Base-by-base conservation (phyloP, 2,329 filamentous ascomycete genomes). In the Fusarium siculi region DNA sequence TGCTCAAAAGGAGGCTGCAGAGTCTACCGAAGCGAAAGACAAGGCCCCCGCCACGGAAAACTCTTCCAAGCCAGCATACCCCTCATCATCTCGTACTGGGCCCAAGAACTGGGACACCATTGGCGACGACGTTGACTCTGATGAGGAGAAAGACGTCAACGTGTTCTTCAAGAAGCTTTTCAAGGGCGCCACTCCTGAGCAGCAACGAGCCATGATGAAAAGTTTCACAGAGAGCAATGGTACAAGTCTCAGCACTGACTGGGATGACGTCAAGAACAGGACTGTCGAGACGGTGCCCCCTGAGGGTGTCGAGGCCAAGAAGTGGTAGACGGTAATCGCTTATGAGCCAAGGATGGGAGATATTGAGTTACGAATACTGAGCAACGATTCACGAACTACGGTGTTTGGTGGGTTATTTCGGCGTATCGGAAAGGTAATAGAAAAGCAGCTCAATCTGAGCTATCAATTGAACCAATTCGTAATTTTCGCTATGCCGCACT, bases 201-300 rank as follows among this genome's bases (percentile, higher is more conserved):
- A 94, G 66, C 91, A 91, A 79, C 90, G 95, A 4, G 96, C 96
- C 14, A 99, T 99, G 96, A 94, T 97, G 90, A 99, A 99, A 89
- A 97, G 94, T 79, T 98, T 94, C 79, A 87, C 91, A 19, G 96
- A 99, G 86, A 98, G 95, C 82, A 96, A 97, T 76, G 96, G 96
- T 9, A 99, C 96, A 0, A 89, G 93, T 6, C 84, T 99, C 55
- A 98, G 94, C 82, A 99, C 96, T 0, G 94, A 96, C 80, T 99
- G 96, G 96, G 83, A 85, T 15, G 93, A 97, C 70, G 96, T 98
- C 25, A 89, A 90, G 56, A 88, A 87, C 71, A 90, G 89, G 23
- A 92, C 84, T 30, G 93, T 98, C 32, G 89, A 93, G 79, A 93
- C 91, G 0, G 82, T 85, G 40, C 93, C 94, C 14, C 94, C 94